Base-by-base conservation (phyloP, 805 yeast genomes). In the Suhomyces pyralidae region DNA sequence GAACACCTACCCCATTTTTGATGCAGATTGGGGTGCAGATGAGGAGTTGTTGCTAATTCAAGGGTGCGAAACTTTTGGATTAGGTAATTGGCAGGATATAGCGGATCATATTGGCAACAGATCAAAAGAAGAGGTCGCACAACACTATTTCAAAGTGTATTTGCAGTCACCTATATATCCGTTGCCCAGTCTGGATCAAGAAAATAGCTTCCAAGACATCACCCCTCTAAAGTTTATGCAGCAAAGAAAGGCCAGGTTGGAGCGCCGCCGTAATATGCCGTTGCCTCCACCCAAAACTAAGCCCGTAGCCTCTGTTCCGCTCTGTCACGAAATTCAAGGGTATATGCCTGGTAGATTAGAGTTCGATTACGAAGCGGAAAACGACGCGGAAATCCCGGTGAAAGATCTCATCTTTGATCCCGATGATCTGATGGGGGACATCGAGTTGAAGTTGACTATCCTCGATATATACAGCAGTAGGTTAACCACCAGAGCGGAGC, bases 311-410 rank as follows among this genome's bases (percentile, higher is more conserved):
- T 90, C 97, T 6, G 93, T 88, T 6, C 99, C 99, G 0, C 80
- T 94, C 52, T 92, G 98, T 72, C 97, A 96, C 64, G 98, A 96
- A 63, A 83, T 94, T 55, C 98, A 94, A 68, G 97, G 97, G 2
- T 94, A 85, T 67, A 94, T 94, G 99, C 99, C 99, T 40, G 99
- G 98, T 43, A 83, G 99, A 63, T 75, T 94, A 55, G 99, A 94
- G 68, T 94, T 94, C 68, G 99, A 94, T 63, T 90, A 86, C 54
- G 99, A 94, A 67, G 91, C 88, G 40, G 99, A 94, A 66, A 94
- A 94, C 62, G 99, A 94, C 51, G 98, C 99, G 0, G 99, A 94
- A 69, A 78, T 86, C 51, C 85, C 94, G 0, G 90, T 94, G 17
- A 94, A 94, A 65, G 99, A 94, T 66, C 90, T 94, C 96, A 81